phyloP scores from a whole-genome alignment of 2,329 filamentous ascomycete genomes.

The Macrophomina tecta region DNA sequence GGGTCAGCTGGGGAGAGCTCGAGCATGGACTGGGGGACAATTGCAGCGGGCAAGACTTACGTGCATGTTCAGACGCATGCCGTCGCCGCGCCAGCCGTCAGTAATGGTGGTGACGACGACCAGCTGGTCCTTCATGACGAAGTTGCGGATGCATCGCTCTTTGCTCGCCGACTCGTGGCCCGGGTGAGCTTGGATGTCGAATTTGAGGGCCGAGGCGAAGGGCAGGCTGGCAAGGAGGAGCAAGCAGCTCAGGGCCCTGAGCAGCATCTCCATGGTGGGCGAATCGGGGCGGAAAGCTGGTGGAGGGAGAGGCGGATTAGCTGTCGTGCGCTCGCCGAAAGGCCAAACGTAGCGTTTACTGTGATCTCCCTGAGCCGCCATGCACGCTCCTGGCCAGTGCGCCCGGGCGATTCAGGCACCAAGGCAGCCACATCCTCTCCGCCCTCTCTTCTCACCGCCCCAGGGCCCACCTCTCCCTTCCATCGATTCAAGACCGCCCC shows the following conservation, averaged over 20 bases:
- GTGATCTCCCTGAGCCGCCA: conserved; percentile 4
- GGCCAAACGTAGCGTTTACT: conserved; percentile 15
- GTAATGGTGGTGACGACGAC: conserved; percentile 94
- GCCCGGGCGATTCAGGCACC: not conserved
- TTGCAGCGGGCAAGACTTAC: conserved; percentile 58
- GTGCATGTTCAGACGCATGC: conserved; percentile 92
- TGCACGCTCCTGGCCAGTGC: not conserved
- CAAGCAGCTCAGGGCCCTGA: conserved; percentile 42
- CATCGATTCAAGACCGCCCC: too few species aligned
- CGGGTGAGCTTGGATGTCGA: conserved; percentile 79
- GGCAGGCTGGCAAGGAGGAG: conserved; percentile 49
- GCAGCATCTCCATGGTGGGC: conserved; percentile 43
- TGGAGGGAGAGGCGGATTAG: not conserved
- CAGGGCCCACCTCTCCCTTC: too few species aligned
- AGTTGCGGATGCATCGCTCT: conserved; percentile 95
- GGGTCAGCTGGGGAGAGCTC: conserved; percentile 14
- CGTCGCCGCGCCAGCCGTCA: conserved; percentile 85
- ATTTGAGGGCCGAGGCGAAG: conserved; percentile 76
- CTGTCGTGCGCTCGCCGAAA: conserved; percentile 13
- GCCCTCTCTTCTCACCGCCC: not conserved
- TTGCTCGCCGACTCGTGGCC: conserved; percentile 67
- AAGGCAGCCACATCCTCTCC: too few species aligned
- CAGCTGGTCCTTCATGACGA: conserved; percentile 87
- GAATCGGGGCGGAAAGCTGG: conserved; percentile 5
- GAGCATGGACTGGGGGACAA: not conserved